Base-by-base conservation (phyloP, 257 asterid genomes). In the Thymus mandschuricus region DNA sequence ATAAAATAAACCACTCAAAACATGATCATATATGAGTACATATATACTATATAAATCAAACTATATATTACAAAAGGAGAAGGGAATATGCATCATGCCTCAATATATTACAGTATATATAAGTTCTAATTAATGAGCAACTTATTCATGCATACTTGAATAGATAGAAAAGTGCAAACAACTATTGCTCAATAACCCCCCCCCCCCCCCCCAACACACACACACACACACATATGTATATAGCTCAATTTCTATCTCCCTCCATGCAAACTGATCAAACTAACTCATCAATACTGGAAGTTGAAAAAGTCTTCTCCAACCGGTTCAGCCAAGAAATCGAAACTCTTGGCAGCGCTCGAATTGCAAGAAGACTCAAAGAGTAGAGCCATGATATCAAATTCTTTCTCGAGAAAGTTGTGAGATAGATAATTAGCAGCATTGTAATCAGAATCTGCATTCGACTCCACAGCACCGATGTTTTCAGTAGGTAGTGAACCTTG, bases 241-340 rank as follows among this genome's bases (percentile, higher is more conserved):
- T 59, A 33, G 60, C 46, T 66, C 9, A 31, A 49, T 6, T 28
- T 29, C 29, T 28, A 10, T 55, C 10, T n/a, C n/a, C 38, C 60
- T 6, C 15, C 30, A 50, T 50, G 57, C 30, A 50, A n/a, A n/a
- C n/a, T n/a, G n/a, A n/a, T n/a, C n/a, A n/a, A n/a, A n/a, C n/a
- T n/a, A n/a, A n/a, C n/a, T 46, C n/a, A 45, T 74, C 74, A 74
- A 58, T 58, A 52, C n/a, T 35, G 10, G 29, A 66, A 28, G 48
- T 21, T 21, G 8, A 56, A 12, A 48, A 28, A 28, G n/a, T 57
- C 73, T 29, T 74, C 78, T 49, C 35, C 73, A 35, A 57, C 13
- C 10, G 43, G 40, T 15, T 73, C 65, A 6, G 21, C 41, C 64
- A 49, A 11, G 28, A 60, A 68, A 15, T 3, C 49, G n/a, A n/a